Conservation (phyloP, 441 rosid genomes). For the Corymbia calophylla region DNA sequence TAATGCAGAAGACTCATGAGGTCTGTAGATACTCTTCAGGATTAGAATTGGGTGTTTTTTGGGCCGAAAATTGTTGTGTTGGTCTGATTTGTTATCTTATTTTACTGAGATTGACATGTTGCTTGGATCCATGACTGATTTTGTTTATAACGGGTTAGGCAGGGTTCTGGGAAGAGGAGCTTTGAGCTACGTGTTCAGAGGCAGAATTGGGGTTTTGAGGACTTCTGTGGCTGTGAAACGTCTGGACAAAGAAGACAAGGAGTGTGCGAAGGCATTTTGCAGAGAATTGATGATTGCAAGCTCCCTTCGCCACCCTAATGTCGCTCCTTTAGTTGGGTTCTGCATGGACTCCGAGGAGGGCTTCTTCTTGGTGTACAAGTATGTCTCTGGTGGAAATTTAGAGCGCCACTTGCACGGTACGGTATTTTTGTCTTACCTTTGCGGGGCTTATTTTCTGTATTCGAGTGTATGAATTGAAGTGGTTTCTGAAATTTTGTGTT, state of each 20-base stretch:
- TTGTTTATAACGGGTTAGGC: constrained; percentile 32
- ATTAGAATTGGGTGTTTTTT: neutral
- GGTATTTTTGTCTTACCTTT: neutral
- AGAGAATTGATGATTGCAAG: constrained; percentile 98
- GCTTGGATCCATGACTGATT: neutral
- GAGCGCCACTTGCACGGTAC: constrained; percentile 95
- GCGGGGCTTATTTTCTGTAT: neutral
- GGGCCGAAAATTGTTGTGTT: neutral
- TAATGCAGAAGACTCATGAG: neutral
- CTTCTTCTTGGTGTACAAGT: constrained; percentile 87
- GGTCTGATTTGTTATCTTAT: neutral
- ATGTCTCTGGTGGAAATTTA: constrained; percentile 89
- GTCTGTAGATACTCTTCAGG: neutral
- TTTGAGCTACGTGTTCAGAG: constrained; percentile 93
- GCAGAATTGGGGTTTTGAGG: constrained; percentile 75
- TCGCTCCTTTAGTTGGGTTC: constrained; percentile 89
- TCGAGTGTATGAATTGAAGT: neutral
- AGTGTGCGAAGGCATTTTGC: constrained; percentile 85
- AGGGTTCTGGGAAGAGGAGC: constrained; percentile 99
- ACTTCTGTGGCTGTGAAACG: constrained; percentile 77
- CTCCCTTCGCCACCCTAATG: constrained; percentile 68
- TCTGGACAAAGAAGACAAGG: constrained; percentile 89
- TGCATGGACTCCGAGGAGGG: constrained; percentile 94
- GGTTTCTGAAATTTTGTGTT: constrained; percentile 8
- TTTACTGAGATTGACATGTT: neutral